Base-by-base conservation (phyloP, 768 basidiomycete genomes). In the Boletus tylopilopsis region DNA sequence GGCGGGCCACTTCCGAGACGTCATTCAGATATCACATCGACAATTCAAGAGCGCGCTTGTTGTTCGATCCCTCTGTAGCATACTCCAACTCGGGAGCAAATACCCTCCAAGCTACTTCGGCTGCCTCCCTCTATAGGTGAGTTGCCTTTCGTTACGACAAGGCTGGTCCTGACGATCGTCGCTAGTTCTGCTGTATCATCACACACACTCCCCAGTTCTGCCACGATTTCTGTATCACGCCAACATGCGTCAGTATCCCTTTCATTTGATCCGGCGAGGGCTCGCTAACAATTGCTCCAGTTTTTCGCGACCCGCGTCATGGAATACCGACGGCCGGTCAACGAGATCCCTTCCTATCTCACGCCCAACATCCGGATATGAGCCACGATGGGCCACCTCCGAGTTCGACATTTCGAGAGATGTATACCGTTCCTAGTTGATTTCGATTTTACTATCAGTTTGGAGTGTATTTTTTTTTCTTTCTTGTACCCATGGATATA, bases 101-200 rank as follows among this genome's bases (percentile, higher is more conserved):
- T 40, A 16, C 30, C 44, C 36, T 24, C 50, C 30, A 34, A 24
- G 6, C 34, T 6, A 21, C 13, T 7, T 19, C 45, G 2, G 53
- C 77, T 2, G 54, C 71, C 15, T 69, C 77, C 3, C 74, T 86
- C 25, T 87, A 87, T 70, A 82, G 78, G 85, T 80, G 56, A 42
- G 75, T 38, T 44, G 18, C 5, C 4, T 25, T 13, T 22, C 9
- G n/a, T 33, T 30, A 12, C 29, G 29, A n/a, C n/a, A n/a, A 6
- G 33, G 18, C 8, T 22, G 18, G 13, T 13, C 27, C 38, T 64
- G 52, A 55, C 27, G 16, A 23, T n/a, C 42, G 10, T 42, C 21
- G 46, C 27, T 55, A 82, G 82, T 57, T 73, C 78, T 44, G 73
- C 81, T 30, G 77, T 84, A 19, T 78, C 81, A 45, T 71, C 78